phyloP scores from a whole-genome alignment of 805 yeast genomes.

The Nakazawaea populi region DNA sequence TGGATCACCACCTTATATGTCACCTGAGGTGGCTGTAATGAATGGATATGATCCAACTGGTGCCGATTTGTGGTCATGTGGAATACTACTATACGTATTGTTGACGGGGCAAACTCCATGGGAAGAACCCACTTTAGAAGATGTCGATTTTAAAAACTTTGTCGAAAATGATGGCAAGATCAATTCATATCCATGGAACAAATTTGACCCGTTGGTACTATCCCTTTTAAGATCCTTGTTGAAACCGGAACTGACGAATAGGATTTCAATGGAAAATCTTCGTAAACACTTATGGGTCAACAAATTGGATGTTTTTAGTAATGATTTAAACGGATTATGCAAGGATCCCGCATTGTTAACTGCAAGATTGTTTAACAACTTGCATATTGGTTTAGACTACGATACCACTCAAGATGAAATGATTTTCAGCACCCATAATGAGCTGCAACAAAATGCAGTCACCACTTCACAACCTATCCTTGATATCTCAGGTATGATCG shows the following conservation, averaged over 20 bases:
- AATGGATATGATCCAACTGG: conserved; percentile 50
- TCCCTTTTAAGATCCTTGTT: conserved; percentile 49
- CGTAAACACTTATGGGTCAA: conserved; percentile 52
- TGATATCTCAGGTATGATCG: conserved; percentile 35
- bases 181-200: conserved; percentile 47
- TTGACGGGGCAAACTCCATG: conserved; percentile 66
- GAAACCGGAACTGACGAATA: conserved; percentile 38
- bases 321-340: conserved; percentile 40
- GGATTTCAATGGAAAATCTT: conserved; percentile 37
- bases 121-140: conserved; percentile 56
- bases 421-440: conserved; percentile 15
- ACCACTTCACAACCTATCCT: conserved; percentile 43
- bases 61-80: conserved; percentile 69
- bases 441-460: conserved; percentile 14
- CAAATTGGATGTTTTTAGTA: conserved; percentile 35
- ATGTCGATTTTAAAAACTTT: conserved; percentile 39
- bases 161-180: conserved; percentile 40
- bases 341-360: conserved; percentile 47
- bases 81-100: conserved; percentile 55
- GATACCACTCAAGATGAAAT: conserved; percentile 23
- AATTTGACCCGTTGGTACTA: conserved; percentile 39
- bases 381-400: conserved; percentile 50
- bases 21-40: conserved; percentile 57
- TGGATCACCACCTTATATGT: conserved; percentile 75
- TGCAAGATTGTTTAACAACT: conserved; percentile 40